phyloP scores from a whole-genome alignment of 2,329 filamentous ascomycete species.

The Calycina marina region DNA sequence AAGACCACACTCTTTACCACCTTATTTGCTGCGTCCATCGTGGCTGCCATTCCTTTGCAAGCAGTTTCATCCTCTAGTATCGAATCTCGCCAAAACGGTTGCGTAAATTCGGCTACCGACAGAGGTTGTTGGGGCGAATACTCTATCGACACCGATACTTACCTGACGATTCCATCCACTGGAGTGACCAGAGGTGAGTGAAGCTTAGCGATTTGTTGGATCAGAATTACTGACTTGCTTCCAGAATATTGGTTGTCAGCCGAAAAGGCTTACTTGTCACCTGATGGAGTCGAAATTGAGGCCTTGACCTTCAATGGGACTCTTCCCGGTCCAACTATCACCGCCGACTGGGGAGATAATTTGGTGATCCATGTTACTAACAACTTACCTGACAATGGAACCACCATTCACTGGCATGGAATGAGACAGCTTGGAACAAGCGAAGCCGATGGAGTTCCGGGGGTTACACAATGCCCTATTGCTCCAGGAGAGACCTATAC shows the following conservation, averaged over 20 bases:
- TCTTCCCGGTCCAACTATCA: slow-evolving; percentile 26
- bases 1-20: slow-evolving; percentile 14
- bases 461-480: slow-evolving; percentile 51
- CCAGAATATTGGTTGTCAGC: slow-evolving; percentile 16
- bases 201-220: background rate
- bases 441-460: slow-evolving; percentile 25
- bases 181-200: slow-evolving; percentile 21
- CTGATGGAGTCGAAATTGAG: slow-evolving; percentile 32
- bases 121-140: slow-evolving; percentile 21
- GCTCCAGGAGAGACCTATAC: slow-evolving; percentile 35
- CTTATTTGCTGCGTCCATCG: slow-evolving; percentile 10
- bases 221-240: slow-evolving; percentile 2
- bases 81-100: slow-evolving; percentile 11
- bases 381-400: slow-evolving; percentile 28
- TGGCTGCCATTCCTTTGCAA: slow-evolving; percentile 4
- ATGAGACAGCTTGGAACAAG: slow-evolving; percentile 28
- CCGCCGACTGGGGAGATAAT: slow-evolving; percentile 23
- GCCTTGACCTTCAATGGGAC: slow-evolving; percentile 32
- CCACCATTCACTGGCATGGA: slow-evolving; percentile 37
- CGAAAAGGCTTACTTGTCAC: slow-evolving; percentile 18
- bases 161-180: slow-evolving; percentile 20
- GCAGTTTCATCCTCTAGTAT: slow-evolving; percentile 2
- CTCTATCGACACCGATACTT: slow-evolving; percentile 20
- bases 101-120: slow-evolving; percentile 19
- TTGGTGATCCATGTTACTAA: slow-evolving; percentile 24